A percentile compares a stretch with the other conserved stretches of the same genome.
These are phyloP conservation scores for Plasmodium relictum DNA, from an alignment of 169 alveolate species.

Conservation along the genomic window DNA sequence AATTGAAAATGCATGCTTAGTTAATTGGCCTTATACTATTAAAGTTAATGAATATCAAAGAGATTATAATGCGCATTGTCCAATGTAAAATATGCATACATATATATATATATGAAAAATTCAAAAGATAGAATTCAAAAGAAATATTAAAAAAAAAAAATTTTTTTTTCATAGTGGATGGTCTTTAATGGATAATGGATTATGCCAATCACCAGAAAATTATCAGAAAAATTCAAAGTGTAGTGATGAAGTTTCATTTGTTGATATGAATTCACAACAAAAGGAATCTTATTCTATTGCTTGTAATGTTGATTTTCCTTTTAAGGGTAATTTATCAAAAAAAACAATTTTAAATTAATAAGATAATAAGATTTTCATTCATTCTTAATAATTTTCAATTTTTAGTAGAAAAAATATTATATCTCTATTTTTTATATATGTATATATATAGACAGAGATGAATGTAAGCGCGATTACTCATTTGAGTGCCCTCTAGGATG, in stretches of 20 bases:
- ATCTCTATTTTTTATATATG: not conserved
- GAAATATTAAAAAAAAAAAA: not conserved
- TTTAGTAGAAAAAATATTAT: too few relatives aligned
- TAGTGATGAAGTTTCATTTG: slow-evolving; percentile 43
- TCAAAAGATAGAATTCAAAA: not conserved
- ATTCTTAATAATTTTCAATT: too few relatives aligned
- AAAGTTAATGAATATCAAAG: slow-evolving; percentile 26
- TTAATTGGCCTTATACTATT: slow-evolving; percentile 63
- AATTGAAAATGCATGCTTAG: slow-evolving; percentile 57
- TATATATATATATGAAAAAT: not conserved
- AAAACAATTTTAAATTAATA: too few relatives aligned
- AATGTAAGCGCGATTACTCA: slow-evolving; percentile 53
- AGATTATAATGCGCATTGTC: slow-evolving; percentile 45
- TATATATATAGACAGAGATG: slow-evolving; percentile 20
- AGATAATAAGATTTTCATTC: too few relatives aligned
- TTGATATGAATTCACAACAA: slow-evolving; percentile 35
- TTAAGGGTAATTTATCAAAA: slow-evolving; percentile 34
- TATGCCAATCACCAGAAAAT: slow-evolving; percentile 60
- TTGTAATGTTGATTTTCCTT: slow-evolving; percentile 68
- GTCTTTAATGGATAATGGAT: slow-evolving; percentile 41
- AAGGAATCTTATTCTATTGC: slow-evolving; percentile 52
- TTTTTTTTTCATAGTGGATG: slow-evolving; percentile 53
- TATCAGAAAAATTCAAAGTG: slow-evolving; percentile 37
- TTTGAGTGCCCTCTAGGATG: slow-evolving; percentile 63
- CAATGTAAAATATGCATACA: slow-evolving; percentile 25